phyloP scores from a whole-genome alignment of 2,329 filamentous ascomycete genomes.

The Gremmenia infestans region DNA sequence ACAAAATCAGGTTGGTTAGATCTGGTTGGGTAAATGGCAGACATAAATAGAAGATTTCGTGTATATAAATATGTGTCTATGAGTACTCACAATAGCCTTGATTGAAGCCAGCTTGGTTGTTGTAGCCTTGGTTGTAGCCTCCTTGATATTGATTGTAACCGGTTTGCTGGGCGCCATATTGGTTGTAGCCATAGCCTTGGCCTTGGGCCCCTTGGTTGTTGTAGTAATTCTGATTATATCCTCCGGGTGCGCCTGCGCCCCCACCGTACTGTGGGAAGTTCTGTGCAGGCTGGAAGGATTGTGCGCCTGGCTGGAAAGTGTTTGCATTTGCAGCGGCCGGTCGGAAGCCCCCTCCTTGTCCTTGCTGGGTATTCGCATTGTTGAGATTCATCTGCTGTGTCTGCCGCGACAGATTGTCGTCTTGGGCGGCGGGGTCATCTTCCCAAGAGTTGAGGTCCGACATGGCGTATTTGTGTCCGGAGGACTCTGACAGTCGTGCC shows the following conservation, averaged over 20 bases:
- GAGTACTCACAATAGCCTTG: no score
- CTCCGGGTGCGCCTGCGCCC: conserved; percentile 48
- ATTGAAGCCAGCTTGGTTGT: no score
- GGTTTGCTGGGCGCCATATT: conserved; percentile 35
- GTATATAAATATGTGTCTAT: neutral
- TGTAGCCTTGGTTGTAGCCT: neutral
- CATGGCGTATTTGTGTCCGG: conserved; percentile 47
- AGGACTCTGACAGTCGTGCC: neutral
- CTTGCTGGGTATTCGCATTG: conserved; percentile 33
- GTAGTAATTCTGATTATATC: conserved; percentile 50
- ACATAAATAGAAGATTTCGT: neutral
- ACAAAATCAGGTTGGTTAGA: conserved; percentile 8
- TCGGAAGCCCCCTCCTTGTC: conserved; percentile 50
- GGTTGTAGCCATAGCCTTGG: conserved; percentile 40
- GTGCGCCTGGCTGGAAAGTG: conserved; percentile 68
- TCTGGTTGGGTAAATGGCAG: neutral
- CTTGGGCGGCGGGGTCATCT: conserved; percentile 74
- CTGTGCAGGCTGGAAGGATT: conserved; percentile 69
- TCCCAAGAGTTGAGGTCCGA: conserved; percentile 94
- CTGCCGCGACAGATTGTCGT: conserved; percentile 72
- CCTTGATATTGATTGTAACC: conserved; percentile 37
- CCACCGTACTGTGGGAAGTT: conserved; percentile 55
- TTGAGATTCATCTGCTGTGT: conserved; percentile 72
- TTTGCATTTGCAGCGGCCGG: conserved; percentile 49
- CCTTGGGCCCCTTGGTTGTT: conserved; percentile 49